Evolutionary conservation across 257 asterid genomes (phyloP).

Genomic region (Nicotiana tomentosiformis): DNA sequence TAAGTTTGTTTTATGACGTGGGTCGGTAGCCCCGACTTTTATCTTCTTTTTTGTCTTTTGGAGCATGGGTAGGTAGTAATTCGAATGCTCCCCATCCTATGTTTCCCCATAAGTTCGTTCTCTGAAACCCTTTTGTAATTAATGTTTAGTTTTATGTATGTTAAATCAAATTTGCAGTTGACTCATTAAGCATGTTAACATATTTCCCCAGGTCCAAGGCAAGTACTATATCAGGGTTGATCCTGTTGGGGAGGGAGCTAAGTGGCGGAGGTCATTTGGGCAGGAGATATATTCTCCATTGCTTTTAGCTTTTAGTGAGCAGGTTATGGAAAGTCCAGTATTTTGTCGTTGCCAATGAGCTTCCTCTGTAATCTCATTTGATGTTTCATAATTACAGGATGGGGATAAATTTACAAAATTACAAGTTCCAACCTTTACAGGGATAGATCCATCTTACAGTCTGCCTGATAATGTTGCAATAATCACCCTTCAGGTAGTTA

Average conservation of each 20-base stretch:
- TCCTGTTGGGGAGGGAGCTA: conserved; percentile 85
- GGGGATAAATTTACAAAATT: conserved; percentile 43
- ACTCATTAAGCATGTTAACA: not conserved
- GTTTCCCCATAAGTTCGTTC: not conserved
- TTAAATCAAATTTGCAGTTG: not conserved
- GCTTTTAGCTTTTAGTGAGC: conserved; percentile 79
- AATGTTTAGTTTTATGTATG: not conserved
- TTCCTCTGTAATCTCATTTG: not conserved
- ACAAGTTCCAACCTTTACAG: conserved; percentile 55
- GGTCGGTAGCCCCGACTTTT: not conserved
- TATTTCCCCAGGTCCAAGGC: conserved; percentile 60
- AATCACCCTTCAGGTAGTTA: conserved; percentile 78
- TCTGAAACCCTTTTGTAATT: not conserved
- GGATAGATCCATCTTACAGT: conserved; percentile 77
- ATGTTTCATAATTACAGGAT: conserved; percentile 38
- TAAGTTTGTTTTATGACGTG: not conserved
- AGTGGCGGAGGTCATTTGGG: conserved; percentile 93
- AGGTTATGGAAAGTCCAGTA: conserved; percentile 36
- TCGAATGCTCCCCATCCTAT: not conserved
- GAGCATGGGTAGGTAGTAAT: not conserved
- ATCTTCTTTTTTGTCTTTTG: not conserved
- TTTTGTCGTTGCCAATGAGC: not conserved
- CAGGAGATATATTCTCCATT: conserved; percentile 96
- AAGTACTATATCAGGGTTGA: conserved; percentile 73
- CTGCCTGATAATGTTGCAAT: conserved; percentile 81